Evolutionary conservation across 2,329 filamentous ascomycete species (phyloP), one percentile per base, ranked within the genome.

Genomic region (Bipolaris oryzae): DNA sequence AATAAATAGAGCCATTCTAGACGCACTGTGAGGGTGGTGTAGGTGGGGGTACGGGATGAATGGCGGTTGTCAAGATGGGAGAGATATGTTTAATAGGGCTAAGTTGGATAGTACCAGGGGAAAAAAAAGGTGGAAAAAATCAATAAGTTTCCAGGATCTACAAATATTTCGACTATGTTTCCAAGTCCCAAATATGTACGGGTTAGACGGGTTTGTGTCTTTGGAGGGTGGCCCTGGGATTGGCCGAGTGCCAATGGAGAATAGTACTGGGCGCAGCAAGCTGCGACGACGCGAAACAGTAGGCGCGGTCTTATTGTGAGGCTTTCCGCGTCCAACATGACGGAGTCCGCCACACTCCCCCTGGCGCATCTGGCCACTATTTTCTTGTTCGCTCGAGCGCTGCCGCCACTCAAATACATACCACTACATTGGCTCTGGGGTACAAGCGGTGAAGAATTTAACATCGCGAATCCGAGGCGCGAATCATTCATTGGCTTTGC

Each of bases 281-380:
- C 23, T 41, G 45, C 39, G 41, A 60, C 53, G 43, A 55, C 37
- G 50, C 45, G 53, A 47, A 50, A 53, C 41, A 47, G 46, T 50
- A 56, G 49, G 41, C 45, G 54, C 45, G 11, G 23, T 45, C 18
- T 28, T 33, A 15, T 45, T 50, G 46, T 45, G 47, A 35, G 28
- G 44, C 48, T 38, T 42, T 52, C 34, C 28, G 42, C 21, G 44
- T 45, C 53, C 39, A 11, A 16, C 16, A 28, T 20, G 13, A 28
- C 31, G n/a, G 15, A 23, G 53, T 20, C 39, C 31, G 45, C 16
- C 23, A 50, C 28, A 31, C 28, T 9, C 10, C 28, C 21, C 42
- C 11, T 45, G n/a, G 15, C 31, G 33, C 16, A 31, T 45, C 25
- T 25, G 16, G 16, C 42, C 28, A 33, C 16, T 10, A 18, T 18